Evolutionary conservation across 73 alveolate genomes (phyloP), one percentile per base, ranked within the genome.

Genomic region (Blepharisma stoltei): DNA sequence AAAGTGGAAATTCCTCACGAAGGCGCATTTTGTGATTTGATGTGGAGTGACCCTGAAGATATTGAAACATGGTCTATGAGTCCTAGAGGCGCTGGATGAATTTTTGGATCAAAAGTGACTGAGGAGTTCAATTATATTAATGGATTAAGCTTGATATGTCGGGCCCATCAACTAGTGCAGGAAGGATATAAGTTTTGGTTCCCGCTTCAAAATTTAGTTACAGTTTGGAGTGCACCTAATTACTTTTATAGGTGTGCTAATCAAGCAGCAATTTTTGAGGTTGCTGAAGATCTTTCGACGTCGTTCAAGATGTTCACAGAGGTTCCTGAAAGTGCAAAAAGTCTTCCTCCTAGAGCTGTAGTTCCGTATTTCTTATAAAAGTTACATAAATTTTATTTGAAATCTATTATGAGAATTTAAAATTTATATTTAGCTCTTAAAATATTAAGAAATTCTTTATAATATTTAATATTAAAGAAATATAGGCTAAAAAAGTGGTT

Each of bases 1-100:
- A 85, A 77, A 55, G 68, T 77, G 47, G 98, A 94, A 86, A 91
- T 92, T 52, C 98, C 98, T 14, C 93, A 81, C 50, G 97, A 89
- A 77, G 98, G 97, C 6, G 93, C 93, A 4, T 86, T 94, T 80
- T 89, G 96, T 69, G 98, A 94, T 86, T 83, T 94, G 55, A 65
- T 94, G 88, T 94, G 98, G 98, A 80, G 94, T 65, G 98, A 94
- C 54, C 98, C 98, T 8, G 99, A 92, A 78, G 91, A 82, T 50
- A 78, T 86, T 76, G 90, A 83, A 6, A 48, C 87, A 6, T 89
- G 96, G 96, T 86, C 86, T 46, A 50, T 89, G 27, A 65, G 71
- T 7, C 86, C 91, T 18, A 83, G 94, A 78, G 93, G 93, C 25
- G 92, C 94, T 9, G 96, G 94, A 32, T 89, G 89, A 85, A 67